Conservation (phyloP, 2,329 filamentous ascomycete genomes). For the Onygena corvina region DNA sequence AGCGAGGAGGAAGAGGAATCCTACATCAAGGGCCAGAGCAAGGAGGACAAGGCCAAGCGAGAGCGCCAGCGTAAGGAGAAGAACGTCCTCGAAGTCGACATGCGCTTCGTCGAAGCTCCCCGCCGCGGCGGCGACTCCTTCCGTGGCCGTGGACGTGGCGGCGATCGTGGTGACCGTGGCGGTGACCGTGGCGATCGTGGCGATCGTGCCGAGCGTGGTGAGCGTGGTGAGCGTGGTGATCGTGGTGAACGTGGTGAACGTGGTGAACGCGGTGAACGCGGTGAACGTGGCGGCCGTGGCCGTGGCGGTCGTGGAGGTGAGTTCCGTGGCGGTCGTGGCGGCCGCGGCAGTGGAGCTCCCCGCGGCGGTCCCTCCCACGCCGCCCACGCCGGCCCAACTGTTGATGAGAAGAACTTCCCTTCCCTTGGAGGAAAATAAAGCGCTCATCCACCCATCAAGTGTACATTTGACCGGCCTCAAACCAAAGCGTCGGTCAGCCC, state of each 20-base stretch:
- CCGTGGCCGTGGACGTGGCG: constrained; percentile 40
- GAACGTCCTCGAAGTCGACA: constrained; percentile 77
- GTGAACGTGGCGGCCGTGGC: constrained; percentile 34
- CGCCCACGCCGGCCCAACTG: constrained; percentile 24
- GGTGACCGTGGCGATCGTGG: constrained; percentile 24
- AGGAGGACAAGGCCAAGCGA: constrained; percentile 63
- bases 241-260: constrained; percentile 34
- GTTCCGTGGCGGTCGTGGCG: constrained; percentile 36
- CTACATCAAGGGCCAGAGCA: constrained; percentile 54
- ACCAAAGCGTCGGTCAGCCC: not conserved
- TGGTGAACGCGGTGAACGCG: constrained; percentile 42
- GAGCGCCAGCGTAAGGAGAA: constrained; percentile 89
- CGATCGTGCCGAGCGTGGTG: constrained; percentile 22
- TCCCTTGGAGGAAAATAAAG: constrained; percentile 33
- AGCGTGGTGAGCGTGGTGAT: constrained; percentile 31
- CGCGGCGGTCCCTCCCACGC: constrained; percentile 24
- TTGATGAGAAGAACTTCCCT: constrained; percentile 39
- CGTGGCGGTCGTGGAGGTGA: constrained; percentile 28
- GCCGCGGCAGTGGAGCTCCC: constrained; percentile 31
- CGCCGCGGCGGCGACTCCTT: constrained; percentile 40
- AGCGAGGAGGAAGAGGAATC: constrained; percentile 47
- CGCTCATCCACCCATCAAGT: constrained; percentile 4
- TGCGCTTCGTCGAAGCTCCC: constrained; percentile 62
- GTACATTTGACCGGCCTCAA: not conserved
- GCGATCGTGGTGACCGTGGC: constrained; percentile 39